phyloP scores from a whole-genome alignment of 306 rosid genomes.

The Vachellia pachyceras region DNA sequence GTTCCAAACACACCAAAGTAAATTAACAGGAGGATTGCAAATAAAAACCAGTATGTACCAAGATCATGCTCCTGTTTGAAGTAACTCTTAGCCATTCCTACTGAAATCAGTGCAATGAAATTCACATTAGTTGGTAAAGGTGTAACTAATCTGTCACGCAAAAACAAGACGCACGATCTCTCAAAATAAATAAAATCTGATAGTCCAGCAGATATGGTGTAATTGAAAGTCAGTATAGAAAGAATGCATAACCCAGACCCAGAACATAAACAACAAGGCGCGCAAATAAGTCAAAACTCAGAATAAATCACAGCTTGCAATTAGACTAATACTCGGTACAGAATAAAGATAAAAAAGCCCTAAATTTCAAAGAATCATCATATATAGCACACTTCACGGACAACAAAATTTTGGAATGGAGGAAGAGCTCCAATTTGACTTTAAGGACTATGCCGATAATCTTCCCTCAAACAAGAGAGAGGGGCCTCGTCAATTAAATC shows the following conservation, averaged over 20 bases:
- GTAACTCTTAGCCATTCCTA: conserved; percentile 75
- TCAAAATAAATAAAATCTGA: not conserved
- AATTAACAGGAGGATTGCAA: not conserved
- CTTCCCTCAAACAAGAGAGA: not conserved
- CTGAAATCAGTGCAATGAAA: conserved; percentile 45
- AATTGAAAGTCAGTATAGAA: no score
- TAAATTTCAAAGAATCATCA: not conserved
- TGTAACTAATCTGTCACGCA: conserved; percentile 13
- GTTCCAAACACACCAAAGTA: conserved; percentile 14
- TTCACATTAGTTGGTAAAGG: not conserved
- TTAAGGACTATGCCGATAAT: conserved; percentile 10
- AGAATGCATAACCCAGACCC: conserved; percentile 9
- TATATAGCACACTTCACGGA: not conserved
- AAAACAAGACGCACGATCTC: not conserved
- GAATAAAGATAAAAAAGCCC: not conserved
- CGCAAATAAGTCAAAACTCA: not conserved
- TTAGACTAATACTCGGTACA: not conserved
- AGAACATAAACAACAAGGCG: not conserved
- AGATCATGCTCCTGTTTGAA: conserved; percentile 93
- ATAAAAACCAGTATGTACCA: conserved; percentile 45
- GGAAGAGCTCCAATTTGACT: conserved; percentile 6
- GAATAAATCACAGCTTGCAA: not conserved
- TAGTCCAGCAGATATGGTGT: no score
- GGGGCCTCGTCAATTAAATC: not conserved
- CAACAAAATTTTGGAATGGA: conserved; percentile 19